A percentile compares a stretch with the other conserved stretches of the same genome.
phyloP scores from a whole-genome alignment of 2,329 filamentous ascomycete genomes.

The Plectosphaerella plurivora region DNA sequence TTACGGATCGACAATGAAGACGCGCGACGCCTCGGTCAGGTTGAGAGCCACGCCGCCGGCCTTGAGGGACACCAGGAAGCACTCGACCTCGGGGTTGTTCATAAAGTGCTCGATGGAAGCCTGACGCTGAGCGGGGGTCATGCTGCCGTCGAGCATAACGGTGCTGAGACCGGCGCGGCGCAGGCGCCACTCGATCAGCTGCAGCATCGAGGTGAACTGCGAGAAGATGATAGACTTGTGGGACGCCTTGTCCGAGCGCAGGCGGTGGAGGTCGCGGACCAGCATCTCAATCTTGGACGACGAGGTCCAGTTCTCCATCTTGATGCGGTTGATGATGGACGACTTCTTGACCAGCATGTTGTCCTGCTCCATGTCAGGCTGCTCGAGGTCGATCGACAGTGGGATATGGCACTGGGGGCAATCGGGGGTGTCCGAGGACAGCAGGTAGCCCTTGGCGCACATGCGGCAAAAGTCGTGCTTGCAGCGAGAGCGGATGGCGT shows the following conservation, averaged over 20 bases:
- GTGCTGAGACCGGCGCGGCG: conserved; percentile 96
- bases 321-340: conserved; percentile 97
- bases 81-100: conserved; percentile 89
- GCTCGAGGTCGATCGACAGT: conserved; percentile 86
- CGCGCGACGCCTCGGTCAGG: conserved; percentile 86
- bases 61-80: conserved; percentile 93
- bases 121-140: conserved; percentile 91
- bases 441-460: conserved; percentile 52
- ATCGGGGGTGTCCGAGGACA: conserved; percentile 70
- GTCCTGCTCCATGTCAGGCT: conserved; percentile 92
- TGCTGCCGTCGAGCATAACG: conserved; percentile 95
- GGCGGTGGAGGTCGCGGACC: conserved; percentile 87
- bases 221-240: conserved; percentile 98
- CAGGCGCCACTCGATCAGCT: conserved; percentile 94
- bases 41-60: conserved; percentile 95
- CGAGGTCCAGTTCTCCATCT: conserved; percentile 98
- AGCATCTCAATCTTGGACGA: conserved; percentile 98
- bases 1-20: conserved; percentile 95
- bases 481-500: conserved; percentile 87
- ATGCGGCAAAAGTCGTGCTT: conserved; percentile 66
- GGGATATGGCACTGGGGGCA: conserved; percentile 91
- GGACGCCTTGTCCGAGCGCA: conserved; percentile 87
- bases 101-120: conserved; percentile 95
- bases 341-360: conserved; percentile 84
- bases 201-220: conserved; percentile 95